Evolutionary conservation across 179 eudicot genomes (phyloP).

Genomic region (Beta corolliflora): DNA sequence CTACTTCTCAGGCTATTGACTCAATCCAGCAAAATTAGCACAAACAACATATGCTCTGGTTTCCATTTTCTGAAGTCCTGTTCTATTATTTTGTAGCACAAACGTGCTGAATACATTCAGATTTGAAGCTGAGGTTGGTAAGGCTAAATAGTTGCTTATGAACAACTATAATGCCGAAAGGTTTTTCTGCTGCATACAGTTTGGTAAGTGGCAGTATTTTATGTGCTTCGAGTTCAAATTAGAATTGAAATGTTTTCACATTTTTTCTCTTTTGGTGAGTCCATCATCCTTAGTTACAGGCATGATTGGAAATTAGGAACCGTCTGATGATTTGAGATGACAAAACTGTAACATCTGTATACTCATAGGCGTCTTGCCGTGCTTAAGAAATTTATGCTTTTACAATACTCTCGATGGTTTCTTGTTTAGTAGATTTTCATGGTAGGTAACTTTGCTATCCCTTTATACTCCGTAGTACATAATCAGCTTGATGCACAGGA

Average conservation of each 20-base stretch:
- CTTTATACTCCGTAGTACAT: not conserved
- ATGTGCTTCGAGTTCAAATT: slow-evolving; percentile 4
- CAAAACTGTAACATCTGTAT: not conserved
- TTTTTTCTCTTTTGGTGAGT: not conserved
- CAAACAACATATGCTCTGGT: slow-evolving; percentile 6
- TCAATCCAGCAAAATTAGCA: not conserved
- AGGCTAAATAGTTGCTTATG: not conserved
- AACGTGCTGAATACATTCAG: not conserved
- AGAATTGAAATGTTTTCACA: not conserved
- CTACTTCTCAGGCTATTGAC: not conserved
- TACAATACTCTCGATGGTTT: not conserved
- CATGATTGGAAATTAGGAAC: slow-evolving; percentile 6
- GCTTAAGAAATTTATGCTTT: not conserved
- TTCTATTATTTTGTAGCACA: not conserved
- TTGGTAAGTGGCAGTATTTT: slow-evolving; percentile 11
- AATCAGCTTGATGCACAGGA: not conserved
- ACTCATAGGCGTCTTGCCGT: not conserved
- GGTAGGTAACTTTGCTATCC: not conserved
- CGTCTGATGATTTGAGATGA: not conserved
- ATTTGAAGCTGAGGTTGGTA: slow-evolving; percentile 12
- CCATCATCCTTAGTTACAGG: not conserved
- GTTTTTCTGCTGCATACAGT: not conserved
- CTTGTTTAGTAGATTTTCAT: not conserved
- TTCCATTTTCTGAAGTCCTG: not conserved
- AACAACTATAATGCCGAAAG: not conserved